Base-by-base conservation (phyloP, 2,329 filamentous ascomycete species). In the Ascochyta lentis region DNA sequence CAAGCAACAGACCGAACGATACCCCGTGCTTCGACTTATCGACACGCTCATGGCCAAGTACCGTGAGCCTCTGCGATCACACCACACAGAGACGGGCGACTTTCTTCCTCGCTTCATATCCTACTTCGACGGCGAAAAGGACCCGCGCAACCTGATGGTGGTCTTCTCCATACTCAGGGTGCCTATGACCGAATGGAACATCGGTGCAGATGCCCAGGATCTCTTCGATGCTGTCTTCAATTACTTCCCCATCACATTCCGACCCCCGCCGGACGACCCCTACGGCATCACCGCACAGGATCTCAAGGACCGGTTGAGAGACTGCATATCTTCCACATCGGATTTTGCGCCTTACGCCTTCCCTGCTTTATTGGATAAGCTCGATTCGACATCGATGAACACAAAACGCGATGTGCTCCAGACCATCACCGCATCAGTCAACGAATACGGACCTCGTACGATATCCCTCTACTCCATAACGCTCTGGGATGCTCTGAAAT, bases 241-340 rank as follows among this genome's bases (percentile, higher is more conserved):
- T 65, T 90, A 90, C 71, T 90, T 89, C 67, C 87, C 87, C 0
- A 89, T 90, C 62, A 89, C 87, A 0, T 90, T 89, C 73, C 82
- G 85, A 65, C 86, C 87, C 10, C 87, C 87, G 1, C 87, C 86
- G 10, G 86, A 89, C 60, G 87, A 89, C 66, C 86, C 86, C 1
- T 89, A 89, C 58, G 85, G 86, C 1, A 89, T 90, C 58, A 89
- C 87, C 2, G 85, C 87, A 2, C 86, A 89, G 63, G 84, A 89
- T 64, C 72, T 90, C 54, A 90, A 90, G 66, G 81, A 83, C 47
- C 81, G 87, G 26, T 70, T 90, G 13, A 80, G 85, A 59, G 83
- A 85, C 39, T 90, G 87, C 68, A 85, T 90, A 55, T 79, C 86
- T 6, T 83, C 86, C 6, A 87, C 83, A 0, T 77, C 80, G 3